Percentiles rank a stretch among this genome's conserved stretches.
These are phyloP conservation scores for Podospora conica DNA, from an alignment of 495 filamentous ascomycete species.

Conservation along the genomic window DNA sequence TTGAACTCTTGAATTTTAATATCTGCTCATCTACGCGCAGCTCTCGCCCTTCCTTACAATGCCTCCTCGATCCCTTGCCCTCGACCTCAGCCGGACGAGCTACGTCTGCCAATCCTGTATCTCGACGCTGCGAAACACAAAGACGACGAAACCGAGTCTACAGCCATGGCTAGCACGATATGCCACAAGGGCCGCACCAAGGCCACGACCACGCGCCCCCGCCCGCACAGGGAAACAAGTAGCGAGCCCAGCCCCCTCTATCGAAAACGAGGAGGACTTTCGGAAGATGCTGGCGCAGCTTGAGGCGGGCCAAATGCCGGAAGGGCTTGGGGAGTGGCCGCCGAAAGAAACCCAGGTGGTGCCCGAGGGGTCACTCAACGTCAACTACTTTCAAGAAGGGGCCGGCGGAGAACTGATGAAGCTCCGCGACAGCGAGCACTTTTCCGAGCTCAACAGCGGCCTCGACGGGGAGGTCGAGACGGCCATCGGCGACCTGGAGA, in stretches of 20 bases:
- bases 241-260: neutral
- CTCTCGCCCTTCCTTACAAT: slow-evolving; percentile 9
- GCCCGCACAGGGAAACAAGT: neutral
- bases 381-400: slow-evolving; percentile 44
- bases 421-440: slow-evolving; percentile 31
- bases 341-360: slow-evolving; percentile 3
- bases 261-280: neutral
- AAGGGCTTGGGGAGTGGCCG: slow-evolving; percentile 5
- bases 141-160: slow-evolving; percentile 6
- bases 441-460: slow-evolving; percentile 38
- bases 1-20: neutral
- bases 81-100: slow-evolving; percentile 24
- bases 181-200: slow-evolving; percentile 13
- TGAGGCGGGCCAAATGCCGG: slow-evolving; percentile 2
- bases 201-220: neutral
- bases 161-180: slow-evolving; percentile 20
- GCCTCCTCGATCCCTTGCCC: slow-evolving; percentile 25
- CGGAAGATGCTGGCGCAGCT: neutral
- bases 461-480: slow-evolving; percentile 36
- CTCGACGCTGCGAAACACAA: slow-evolving; percentile 16
- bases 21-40: neutral
- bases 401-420: slow-evolving; percentile 29
- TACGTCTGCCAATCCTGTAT: slow-evolving; percentile 34
- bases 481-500: slow-evolving; percentile 45
- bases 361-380: slow-evolving; percentile 12